phyloP scores from a whole-genome alignment of 2,329 filamentous ascomycete species.

The Pestalotiopsis sp. region DNA sequence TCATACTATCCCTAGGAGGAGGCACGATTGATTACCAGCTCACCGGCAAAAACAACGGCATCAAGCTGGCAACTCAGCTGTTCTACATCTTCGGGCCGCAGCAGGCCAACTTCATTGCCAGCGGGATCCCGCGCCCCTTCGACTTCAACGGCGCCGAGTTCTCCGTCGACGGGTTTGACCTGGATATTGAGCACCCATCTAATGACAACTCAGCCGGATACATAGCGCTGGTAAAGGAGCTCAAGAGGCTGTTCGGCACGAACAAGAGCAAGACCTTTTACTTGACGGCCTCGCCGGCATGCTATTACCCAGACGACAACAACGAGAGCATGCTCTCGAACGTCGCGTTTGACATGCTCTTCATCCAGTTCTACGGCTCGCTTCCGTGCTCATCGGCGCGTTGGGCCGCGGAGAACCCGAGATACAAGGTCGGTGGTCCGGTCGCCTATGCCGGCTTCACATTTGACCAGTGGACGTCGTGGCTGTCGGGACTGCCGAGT shows the following conservation, averaged over 20 bases:
- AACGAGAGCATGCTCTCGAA: slow-evolving; percentile 42
- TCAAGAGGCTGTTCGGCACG: slow-evolving; percentile 25
- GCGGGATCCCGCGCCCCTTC: slow-evolving; percentile 27
- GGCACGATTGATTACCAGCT: slow-evolving; percentile 36
- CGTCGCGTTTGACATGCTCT: slow-evolving; percentile 37
- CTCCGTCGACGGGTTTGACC: slow-evolving; percentile 27
- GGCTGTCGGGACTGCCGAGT: slow-evolving; percentile 35
- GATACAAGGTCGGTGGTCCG: slow-evolving; percentile 24
- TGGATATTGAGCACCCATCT: slow-evolving; percentile 33
- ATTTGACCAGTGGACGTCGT: slow-evolving; percentile 40
- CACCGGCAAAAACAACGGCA: slow-evolving; percentile 34
- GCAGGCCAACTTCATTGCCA: slow-evolving; percentile 29
- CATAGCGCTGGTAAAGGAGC: slow-evolving; percentile 25
- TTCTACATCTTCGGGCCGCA: slow-evolving; percentile 42
- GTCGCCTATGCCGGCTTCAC: slow-evolving; percentile 35
- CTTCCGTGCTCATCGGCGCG: slow-evolving; percentile 33
- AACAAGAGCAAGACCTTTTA: slow-evolving; percentile 23
- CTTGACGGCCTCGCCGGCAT: slow-evolving; percentile 45
- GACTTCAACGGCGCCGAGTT: slow-evolving; percentile 26
- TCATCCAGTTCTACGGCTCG: slow-evolving; percentile 53
- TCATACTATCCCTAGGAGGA: slow-evolving; percentile 65
- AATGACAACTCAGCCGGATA: slow-evolving; percentile 30
- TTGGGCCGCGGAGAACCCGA: slow-evolving; percentile 30
- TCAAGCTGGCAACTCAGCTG: slow-evolving; percentile 34
- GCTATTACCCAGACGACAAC: slow-evolving; percentile 37